A percentile compares a stretch with the other conserved stretches of the same genome.
phyloP scores from a whole-genome alignment of 2,329 filamentous ascomycete genomes.

The Ophiognomonia clavigignenti-juglandacearum region DNA sequence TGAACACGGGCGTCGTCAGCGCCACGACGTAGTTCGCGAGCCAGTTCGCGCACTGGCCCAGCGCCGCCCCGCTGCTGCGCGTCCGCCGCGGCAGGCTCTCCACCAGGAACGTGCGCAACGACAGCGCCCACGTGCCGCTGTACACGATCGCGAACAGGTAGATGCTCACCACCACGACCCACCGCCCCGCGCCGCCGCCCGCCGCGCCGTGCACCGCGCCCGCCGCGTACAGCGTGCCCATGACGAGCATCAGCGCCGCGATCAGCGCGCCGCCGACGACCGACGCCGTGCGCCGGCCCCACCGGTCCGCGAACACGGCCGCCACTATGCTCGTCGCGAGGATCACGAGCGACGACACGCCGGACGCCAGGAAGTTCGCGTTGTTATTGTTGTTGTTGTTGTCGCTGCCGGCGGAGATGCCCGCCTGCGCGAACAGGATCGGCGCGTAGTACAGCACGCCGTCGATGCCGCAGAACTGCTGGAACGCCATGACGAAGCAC shows the following conservation, averaged over 20 bases:
- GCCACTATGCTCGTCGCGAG: constrained; percentile 50
- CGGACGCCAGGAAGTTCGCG: constrained; percentile 53
- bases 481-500: constrained; percentile 53
- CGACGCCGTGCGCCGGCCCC: constrained; percentile 49
- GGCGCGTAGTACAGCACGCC: constrained; percentile 60
- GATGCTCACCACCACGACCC: constrained; percentile 47
- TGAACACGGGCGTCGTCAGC: constrained; percentile 36
- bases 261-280: constrained; percentile 48
- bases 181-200: constrained; percentile 36
- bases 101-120: constrained; percentile 46
- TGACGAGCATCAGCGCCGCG: constrained; percentile 45
- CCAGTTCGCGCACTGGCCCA: constrained; percentile 52
- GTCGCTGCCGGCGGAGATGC: constrained; percentile 47
- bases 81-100: constrained; percentile 53
- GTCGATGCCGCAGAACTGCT: constrained; percentile 58
- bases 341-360: constrained; percentile 53
- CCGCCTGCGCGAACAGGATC: constrained; percentile 54
- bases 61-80: constrained; percentile 47
- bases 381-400: no score
- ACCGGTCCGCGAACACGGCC: constrained; percentile 48
- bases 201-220: constrained; percentile 30
- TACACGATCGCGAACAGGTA: constrained; percentile 44
- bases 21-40: constrained; percentile 41
- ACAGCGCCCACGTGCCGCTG: constrained; percentile 46
- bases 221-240: constrained; percentile 46